Evolutionary conservation across 225 moss, liverwort and hornwort genomes (phyloP).

Genomic region (Ulota crispa): DNA sequence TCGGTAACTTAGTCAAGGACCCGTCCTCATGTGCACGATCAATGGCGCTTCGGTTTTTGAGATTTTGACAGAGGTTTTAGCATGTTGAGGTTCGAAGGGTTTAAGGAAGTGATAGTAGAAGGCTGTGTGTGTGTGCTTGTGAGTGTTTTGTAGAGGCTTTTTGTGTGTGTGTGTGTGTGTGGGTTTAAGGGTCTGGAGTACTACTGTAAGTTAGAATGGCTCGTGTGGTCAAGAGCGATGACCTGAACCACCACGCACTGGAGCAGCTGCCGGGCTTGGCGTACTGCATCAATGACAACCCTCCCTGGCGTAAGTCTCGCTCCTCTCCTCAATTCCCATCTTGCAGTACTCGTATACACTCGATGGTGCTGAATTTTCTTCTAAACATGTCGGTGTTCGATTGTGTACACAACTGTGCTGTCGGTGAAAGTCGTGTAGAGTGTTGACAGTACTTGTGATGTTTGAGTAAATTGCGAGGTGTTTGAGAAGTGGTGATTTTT

Average conservation of each 20-base stretch:
- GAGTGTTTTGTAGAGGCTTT: neutral
- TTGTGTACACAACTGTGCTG: too few species aligned
- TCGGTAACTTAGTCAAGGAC: neutral
- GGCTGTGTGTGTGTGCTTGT: too few species aligned
- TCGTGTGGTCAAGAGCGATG: conserved; percentile 35
- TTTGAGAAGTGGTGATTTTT: accelerated
- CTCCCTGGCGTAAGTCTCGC: conserved; percentile 37
- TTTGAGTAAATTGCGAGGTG: too few species aligned
- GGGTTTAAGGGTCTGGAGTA: neutral
- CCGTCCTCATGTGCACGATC: neutral
- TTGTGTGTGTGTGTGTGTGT: neutral
- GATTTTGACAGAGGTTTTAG: accelerated
- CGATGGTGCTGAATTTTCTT: too few species aligned
- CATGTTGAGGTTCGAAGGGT: neutral
- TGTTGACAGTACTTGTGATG: too few species aligned
- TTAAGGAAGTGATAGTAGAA: neutral
- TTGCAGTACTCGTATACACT: neutral
- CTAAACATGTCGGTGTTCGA: too few species aligned
- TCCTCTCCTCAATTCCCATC: neutral
- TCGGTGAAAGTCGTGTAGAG: neutral
- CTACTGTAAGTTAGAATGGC: neutral
- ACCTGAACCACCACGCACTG: conserved; percentile 47
- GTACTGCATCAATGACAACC: conserved; percentile 60
- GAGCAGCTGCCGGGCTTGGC: conserved; percentile 58
- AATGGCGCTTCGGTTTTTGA: neutral